Percentiles rank a stretch among this genome's conserved stretches.
These are phyloP conservation scores for Colletotrichum tanaceti DNA, from an alignment of 2,329 filamentous ascomycete species.

Conservation along the genomic window DNA sequence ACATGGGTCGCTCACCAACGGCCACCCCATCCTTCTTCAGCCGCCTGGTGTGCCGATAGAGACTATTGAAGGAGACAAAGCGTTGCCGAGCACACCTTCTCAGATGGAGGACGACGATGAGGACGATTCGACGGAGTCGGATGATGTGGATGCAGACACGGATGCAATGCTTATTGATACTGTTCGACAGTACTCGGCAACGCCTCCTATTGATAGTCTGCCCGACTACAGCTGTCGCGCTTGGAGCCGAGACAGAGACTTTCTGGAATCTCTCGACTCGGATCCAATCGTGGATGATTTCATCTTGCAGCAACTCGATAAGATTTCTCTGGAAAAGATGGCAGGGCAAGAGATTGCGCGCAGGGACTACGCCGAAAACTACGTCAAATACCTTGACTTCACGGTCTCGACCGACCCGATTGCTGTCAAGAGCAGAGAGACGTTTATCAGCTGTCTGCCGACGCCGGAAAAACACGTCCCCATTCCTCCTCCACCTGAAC, in stretches of 20 bases:
- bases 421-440: constrained; percentile 66
- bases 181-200: constrained; percentile 63
- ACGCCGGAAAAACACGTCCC: constrained; percentile 37
- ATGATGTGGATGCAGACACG: constrained; percentile 62
- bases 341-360: constrained; percentile 55
- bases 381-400: constrained; percentile 65
- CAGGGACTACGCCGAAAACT: constrained; percentile 59
- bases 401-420: constrained; percentile 66
- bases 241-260: constrained; percentile 62
- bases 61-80: constrained; percentile 44
- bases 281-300: constrained; percentile 57
- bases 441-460: constrained; percentile 52
- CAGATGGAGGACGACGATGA: constrained; percentile 60
- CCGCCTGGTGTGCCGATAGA: constrained; percentile 38
- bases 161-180: constrained; percentile 62
- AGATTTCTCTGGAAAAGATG: constrained; percentile 52
- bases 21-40: constrained; percentile 23
- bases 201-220: constrained; percentile 66
- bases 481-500: constrained; percentile 56
- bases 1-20: constrained; percentile 24
- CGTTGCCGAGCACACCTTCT: constrained; percentile 59
- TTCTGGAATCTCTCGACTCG: constrained; percentile 56
- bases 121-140: constrained; percentile 66
- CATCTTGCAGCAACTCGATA: constrained; percentile 58
- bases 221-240: constrained; percentile 59